Conservation (phyloP, 192 early-diverging fungal genomes). For the Phycomyces nitens region DNA sequence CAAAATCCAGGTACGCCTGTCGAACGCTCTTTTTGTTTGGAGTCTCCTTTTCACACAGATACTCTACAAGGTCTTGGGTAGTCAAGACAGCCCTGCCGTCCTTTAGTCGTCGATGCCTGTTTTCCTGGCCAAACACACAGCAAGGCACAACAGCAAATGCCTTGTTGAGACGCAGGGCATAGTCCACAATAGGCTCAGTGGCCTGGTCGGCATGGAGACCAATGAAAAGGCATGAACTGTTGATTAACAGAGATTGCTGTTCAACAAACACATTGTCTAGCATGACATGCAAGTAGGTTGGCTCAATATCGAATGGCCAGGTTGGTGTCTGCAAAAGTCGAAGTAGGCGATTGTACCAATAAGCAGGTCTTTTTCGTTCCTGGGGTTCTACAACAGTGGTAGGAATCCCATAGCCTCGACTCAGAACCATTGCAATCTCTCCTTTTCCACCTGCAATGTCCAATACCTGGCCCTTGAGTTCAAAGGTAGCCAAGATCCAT, state of each 20-base stretch:
- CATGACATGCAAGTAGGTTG: slow-evolving; percentile 16
- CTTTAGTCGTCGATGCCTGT: slow-evolving; percentile 40
- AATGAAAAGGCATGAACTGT: slow-evolving; percentile 41
- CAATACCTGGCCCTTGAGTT: slow-evolving; percentile 37
- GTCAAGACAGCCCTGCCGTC: slow-evolving; percentile 34
- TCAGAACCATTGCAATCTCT: slow-evolving; percentile 44
- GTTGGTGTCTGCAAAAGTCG: slow-evolving; percentile 17
- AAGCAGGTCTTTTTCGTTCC: slow-evolving; percentile 35
- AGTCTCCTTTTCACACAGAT: slow-evolving; percentile 38
- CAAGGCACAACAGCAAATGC: slow-evolving; percentile 59
- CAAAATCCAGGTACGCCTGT: slow-evolving; percentile 31
- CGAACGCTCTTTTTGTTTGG: not conserved
- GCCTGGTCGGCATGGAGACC: slow-evolving; percentile 60
- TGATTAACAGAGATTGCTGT: slow-evolving; percentile 23
- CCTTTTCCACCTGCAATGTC: slow-evolving; percentile 61
- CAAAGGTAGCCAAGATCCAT: slow-evolving; percentile 47
- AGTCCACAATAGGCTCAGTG: slow-evolving; percentile 56
- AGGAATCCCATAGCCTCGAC: slow-evolving; percentile 38
- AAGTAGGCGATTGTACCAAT: slow-evolving; percentile 32
- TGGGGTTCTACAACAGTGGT: slow-evolving; percentile 50
- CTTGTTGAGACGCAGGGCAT: slow-evolving; percentile 38
- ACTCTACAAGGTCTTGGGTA: slow-evolving; percentile 43
- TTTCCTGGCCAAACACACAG: slow-evolving; percentile 55
- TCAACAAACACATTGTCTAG: slow-evolving; percentile 37
- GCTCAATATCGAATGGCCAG: slow-evolving; percentile 23